Base-by-base conservation (phyloP, 306 rosid genomes). In the Oxytropis ochrocephala region DNA sequence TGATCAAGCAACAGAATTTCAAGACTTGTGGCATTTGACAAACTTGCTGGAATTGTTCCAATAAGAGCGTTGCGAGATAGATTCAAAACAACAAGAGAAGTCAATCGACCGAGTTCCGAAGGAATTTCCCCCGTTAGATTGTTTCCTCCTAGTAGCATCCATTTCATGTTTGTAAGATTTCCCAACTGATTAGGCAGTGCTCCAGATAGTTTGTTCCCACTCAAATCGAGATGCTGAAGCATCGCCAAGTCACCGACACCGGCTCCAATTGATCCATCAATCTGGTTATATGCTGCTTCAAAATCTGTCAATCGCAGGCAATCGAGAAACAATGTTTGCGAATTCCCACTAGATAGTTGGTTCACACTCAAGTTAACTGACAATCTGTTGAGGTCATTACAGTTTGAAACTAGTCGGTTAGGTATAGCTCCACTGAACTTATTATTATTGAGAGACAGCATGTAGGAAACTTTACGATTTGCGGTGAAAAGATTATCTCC, bases 341-440 rank as follows among this genome's bases (percentile, higher is more conserved):
- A 55, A 72, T 69, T 71, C 48, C 56, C 77, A 56, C 78, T 58
- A 0, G 82, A 79, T 32, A 85, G 64, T 50, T 48, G 81, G 63
- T 88, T 88, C 69, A 76, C 76, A 83, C 80, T 88, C 75, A 85
- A 75, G 81, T 88, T 83, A 54, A 85, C 78, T 0, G 80, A 81
- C 68, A 85, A 75, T 17, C 75, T 73, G 76, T 68, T 75, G 64
- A 85, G 64, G 54, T 56, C 63, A 27, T 81, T 72, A 65, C 90
- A 85, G 72, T 75, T 75, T 18, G 82, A 75, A 78, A 85, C 84
- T 48, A 85, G 67, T 52, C 52, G 77, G 32, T 38, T 1, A 0
- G 88, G 84, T 9, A 79, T 73, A 54, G 80, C 39, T 51, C 85
- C 94, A 52, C 30, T 83, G 78, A 88, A 83, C 68, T 57, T 75